Base-by-base conservation (phyloP, 768 basidiomycete species). In the Psilocybe azurescens region DNA sequence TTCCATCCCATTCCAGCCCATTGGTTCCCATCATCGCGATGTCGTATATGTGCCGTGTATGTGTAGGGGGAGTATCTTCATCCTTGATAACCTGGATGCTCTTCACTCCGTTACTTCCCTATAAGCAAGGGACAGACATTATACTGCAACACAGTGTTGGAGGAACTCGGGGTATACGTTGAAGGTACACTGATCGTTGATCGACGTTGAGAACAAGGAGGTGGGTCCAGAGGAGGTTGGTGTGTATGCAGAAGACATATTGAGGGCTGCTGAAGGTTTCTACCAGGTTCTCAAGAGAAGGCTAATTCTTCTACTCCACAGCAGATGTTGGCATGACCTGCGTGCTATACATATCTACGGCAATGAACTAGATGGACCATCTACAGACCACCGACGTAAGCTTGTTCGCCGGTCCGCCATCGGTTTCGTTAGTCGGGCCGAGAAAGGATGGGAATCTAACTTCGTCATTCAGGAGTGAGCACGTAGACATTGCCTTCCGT, bases 61-160 rank as follows among this genome's bases (percentile, higher is more conserved):
- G 66, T 9, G 76, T 77, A 9, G 76, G 75, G 30, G 73, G 75
- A 1, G 76, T 75, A 6, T 69, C 69, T 65, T 72, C 69, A 10
- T 64, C 64, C 1, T 64, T 64, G 3, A 61, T 41, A 28, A 74
- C 28, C 20, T 68, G 41, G 2, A 65, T 47, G 32, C 56, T 56
- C 44, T 62, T 24, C 57, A 46, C 61, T 55, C 53, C 51, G 8
- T 44, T 11, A n/a, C 14, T 44, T 20, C 28, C 28, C 39, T 46
- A 5, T 47, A 30, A 20, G 39, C 14, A 56, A 18, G 7, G 56
- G 56, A 32, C 44, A 56, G 10, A 56, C 44, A 56, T 56, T 30
- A 13, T 16, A 56, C 14, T 44, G 41, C 5, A 10, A 48, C 28
- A 3, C 24, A 30, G 18, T 47, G 39, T n/a, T 44, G 14, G 16